Evolutionary conservation across 805 yeast species (phyloP), one percentile per base, ranked within the genome.

Genomic region (Yamadazyma akitaensis): DNA sequence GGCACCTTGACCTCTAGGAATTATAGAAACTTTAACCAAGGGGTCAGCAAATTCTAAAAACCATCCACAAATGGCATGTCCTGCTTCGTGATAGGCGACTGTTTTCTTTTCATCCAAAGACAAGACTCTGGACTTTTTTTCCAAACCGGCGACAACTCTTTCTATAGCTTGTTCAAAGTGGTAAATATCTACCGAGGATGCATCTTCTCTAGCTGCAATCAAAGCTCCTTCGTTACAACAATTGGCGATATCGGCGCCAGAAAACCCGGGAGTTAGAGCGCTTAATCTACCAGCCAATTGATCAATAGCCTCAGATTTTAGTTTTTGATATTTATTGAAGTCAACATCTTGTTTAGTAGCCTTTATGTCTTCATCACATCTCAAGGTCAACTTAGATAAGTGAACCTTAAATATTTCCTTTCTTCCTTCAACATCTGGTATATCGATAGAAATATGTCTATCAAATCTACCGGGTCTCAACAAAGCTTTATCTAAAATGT

Each of bases 1-100:
- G 2, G 98, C 96, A 53, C 96, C 96, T 67, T 86, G 94, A 13
- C 98, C 98, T 59, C 98, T 80, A 35, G 99, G 99, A 51, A 94
- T 88, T 58, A 95, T 94, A 13, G 97, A 88, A 16, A 94, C 99
- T 72, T 94, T 94, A 50, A 94, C 75, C 47, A 95, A 72, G 7
- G 99, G 99, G 62, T 92, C 97, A 2, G 98, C 96, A 65, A 79
- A 78, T 64, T 87, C 80, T 59, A 94, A 76, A 61, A 74, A 90
- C 99, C 99, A 94, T 11, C 99, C 99, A 66, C 98, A 91, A 50
- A 94, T 81, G 10, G 99, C 99, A 68, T 95, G 99, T 3, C 99
- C 99, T 2, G 99, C 99, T 67, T 94, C 99, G 63, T 95, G 99
- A 60, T 86, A 94, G 0, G 99, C 99, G 47, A 95, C 97, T 24